Conservation (phyloP, 768 basidiomycete species). For the Russula brevipes region DNA sequence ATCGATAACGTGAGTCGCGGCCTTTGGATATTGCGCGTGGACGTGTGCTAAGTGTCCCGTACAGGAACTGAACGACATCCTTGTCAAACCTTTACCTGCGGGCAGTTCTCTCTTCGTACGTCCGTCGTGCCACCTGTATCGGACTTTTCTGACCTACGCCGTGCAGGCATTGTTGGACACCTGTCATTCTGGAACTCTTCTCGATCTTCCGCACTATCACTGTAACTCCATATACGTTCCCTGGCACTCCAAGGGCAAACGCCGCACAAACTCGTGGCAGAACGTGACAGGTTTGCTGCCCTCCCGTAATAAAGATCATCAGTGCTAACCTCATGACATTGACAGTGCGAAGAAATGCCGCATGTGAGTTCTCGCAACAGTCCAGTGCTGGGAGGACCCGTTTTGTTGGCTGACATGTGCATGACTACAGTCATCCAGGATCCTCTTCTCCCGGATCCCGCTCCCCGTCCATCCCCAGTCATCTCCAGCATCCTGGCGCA, state of each 20-base stretch:
- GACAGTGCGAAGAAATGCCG: conserved; percentile 14
- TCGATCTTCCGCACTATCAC: conserved; percentile 26
- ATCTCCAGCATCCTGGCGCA: background rate
- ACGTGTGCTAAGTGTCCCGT: background rate
- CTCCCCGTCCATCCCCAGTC: background rate
- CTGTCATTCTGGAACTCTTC: conserved; percentile 27
- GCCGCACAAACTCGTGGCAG: conserved; percentile 23
- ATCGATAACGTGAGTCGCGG: conserved; percentile 24
- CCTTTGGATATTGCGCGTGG: background rate
- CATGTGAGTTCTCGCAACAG: background rate
- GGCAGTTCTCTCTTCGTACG: conserved; percentile 24
- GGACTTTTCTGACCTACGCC: background rate
- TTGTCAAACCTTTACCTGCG: conserved; percentile 25
- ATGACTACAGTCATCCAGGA: conserved; percentile 2
- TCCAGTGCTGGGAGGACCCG: background rate
- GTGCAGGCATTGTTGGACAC: conserved; percentile 26
- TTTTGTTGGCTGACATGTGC: conserved; percentile 1
- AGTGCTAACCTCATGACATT: background rate
- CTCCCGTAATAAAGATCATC: background rate
- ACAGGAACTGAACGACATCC: conserved; percentile 25
- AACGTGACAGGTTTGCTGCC: conserved; percentile 19
- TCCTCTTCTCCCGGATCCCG: background rate
- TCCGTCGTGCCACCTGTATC: background rate
- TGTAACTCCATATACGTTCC: conserved; percentile 27
- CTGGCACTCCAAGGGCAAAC: conserved; percentile 24